phyloP scores from a whole-genome alignment of 1,284 basidiomycete genomes.

The Rhodotorula sp. region DNA sequence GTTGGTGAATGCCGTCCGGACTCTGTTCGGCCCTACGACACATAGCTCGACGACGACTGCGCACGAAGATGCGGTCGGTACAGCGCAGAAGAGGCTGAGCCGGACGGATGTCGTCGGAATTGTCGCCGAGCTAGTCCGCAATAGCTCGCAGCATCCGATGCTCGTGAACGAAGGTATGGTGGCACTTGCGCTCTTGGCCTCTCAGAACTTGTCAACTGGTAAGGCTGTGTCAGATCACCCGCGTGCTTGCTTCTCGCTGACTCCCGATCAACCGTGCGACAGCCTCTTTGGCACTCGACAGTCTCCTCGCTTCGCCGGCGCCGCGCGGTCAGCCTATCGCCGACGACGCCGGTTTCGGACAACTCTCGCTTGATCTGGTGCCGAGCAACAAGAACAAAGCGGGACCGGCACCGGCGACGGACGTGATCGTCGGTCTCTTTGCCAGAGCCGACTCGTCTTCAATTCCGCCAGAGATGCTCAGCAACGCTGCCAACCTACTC shows the following conservation, averaged over 20 bases:
- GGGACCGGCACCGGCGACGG: no score
- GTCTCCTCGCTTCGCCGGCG: neutral
- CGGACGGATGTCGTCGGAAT: conserved; percentile 55
- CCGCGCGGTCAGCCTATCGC: neutral
- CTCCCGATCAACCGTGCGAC: neutral
- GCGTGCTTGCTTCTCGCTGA: neutral
- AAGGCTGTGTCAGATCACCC: no score
- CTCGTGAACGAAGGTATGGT: conserved; percentile 87
- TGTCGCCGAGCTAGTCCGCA: conserved; percentile 68
- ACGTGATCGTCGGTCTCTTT: neutral
- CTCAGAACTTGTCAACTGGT: conserved; percentile 49
- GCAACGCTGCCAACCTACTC: conserved; percentile 26
- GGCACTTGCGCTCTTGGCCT: conserved; percentile 72
- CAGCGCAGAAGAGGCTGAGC: neutral
- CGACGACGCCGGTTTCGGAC: no score
- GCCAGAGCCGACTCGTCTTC: neutral
- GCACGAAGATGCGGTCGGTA: conserved; percentile 58
- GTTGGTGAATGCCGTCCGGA: conserved; percentile 71
- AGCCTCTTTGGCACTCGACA: conserved; percentile 63
- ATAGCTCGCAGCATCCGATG: conserved; percentile 75
- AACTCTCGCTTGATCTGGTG: no score
- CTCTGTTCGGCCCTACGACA: conserved; percentile 59
- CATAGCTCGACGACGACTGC: conserved; percentile 66
- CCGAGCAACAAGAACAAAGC: no score
- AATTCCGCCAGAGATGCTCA: conserved; percentile 33